These are phyloP conservation scores for Fusarium globosum DNA, from an alignment of 2,329 filamentous ascomycete genomes.

Conservation along the genomic window DNA sequence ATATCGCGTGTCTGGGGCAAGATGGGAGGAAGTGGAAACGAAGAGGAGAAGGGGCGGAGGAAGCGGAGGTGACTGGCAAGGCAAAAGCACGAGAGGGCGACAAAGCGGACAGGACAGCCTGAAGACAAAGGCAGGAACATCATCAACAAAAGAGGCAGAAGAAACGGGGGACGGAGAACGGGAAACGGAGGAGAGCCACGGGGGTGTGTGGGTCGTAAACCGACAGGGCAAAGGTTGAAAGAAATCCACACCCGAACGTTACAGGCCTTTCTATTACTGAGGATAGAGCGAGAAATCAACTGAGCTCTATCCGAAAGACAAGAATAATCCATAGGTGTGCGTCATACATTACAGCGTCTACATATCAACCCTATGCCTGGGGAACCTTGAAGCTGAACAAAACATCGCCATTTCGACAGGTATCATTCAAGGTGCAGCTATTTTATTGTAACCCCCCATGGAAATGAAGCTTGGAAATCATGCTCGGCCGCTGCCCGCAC, in stretches of 20 bases:
- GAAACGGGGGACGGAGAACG: constrained; percentile 32
- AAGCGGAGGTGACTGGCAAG: constrained; percentile 23
- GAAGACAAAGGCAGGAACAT: constrained; percentile 36
- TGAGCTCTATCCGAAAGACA: background rate
- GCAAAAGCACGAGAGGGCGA: constrained; percentile 30
- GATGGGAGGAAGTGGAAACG: constrained; percentile 18
- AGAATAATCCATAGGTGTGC: background rate
- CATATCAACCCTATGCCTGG: background rate
- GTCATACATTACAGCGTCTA: background rate
- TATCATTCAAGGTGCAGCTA: background rate
- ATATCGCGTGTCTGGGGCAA: constrained; percentile 11
- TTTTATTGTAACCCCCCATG: background rate
- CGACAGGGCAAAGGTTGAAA: constrained; percentile 25
- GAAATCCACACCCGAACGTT: background rate
- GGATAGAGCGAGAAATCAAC: background rate
- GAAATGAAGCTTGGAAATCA: background rate
- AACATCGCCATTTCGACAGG: too few species aligned
- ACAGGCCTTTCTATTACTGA: background rate
- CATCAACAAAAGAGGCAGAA: constrained; percentile 22
- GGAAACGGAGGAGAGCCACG: constrained; percentile 39
- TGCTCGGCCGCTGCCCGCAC: constrained; percentile 26
- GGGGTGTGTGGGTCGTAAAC: constrained; percentile 35
- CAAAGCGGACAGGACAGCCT: constrained; percentile 29
- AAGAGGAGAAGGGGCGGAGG: constrained; percentile 24
- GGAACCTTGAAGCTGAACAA: background rate